Evolutionary conservation across 2,329 filamentous ascomycete genomes (phyloP), one percentile per base, ranked within the genome.

Genomic region (Colletotrichum sp.): DNA sequence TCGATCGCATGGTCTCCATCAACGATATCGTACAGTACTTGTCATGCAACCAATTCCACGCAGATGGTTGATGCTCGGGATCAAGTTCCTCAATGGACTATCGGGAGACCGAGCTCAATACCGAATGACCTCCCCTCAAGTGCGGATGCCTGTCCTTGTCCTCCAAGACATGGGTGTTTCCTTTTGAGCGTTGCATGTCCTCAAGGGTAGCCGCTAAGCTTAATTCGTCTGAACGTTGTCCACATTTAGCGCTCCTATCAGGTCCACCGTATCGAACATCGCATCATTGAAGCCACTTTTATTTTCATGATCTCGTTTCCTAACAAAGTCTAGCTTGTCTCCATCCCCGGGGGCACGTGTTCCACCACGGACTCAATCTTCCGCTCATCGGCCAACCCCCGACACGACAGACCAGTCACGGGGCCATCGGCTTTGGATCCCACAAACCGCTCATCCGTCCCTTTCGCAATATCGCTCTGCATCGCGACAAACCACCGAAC

Each of bases 211-310:
- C n/a, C 36, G 32, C 69, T 75, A 75, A 75, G 63, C 72, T 72
- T 59, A 64, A 72, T 34, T 36, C 39, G 63, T 63, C 63, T 68
- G n/a, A 59, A 39, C 15, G 16, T 49, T 59, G 21, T 8, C 30
- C 30, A 62, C 49, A 34, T 62, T 60, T 65, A 52, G 57, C 67
- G 60, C 49, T 62, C 68, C 72, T 72, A 44, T 67, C 55, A 55
- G 21, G 32, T 72, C 67, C 67, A 60, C 59, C 16, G 34, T 12
- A 49, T 65, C 55, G 49, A 10, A 24, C 9, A 67, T 75, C 18
- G 55, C 72, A 67, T 71, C 72, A 71, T 60, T n/a, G 34, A 34
- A 57, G 44, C 66, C 62, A 67, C 72, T 75, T 60, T 63, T 24
- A 44, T 49, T 52, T 57, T 36, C 36, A 39, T 34, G 15, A 30